Evolutionary conservation across 164 flowering plant genomes (phyloP), one percentile per base, ranked within the genome.

Genomic region (Buxus sempervirens): DNA sequence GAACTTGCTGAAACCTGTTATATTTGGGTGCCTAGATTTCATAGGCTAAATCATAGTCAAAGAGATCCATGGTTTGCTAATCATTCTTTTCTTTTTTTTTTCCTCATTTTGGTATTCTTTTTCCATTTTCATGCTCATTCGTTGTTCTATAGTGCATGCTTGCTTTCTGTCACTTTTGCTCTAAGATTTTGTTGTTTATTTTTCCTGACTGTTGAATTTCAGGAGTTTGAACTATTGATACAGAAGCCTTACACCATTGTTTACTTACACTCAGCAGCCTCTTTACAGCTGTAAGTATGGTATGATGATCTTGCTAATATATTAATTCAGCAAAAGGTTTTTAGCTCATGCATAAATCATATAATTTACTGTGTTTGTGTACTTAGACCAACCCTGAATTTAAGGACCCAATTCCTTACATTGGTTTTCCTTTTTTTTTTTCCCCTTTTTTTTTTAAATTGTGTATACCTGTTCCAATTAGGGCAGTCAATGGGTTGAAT

Each of bases 181-280:
- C 5, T 45, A 5, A 45, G 16, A 45, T 15, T 10, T 45, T 2
- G 13, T 10, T 45, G 51, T 41, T 57, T 19, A 22, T 23, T 58
- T 36, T 23, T 51, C 21, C 57, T 65, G 45, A 65, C 27, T 14
- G 23, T 65, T 73, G 20, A 42, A 62, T 73, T 85, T 74, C 88
- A 96, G 99, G 99, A 96, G 79, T 96, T 96, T 72, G 98, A 96
- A 77, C 97, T 97, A 23, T 66, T 96, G 80, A 90, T 93, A 73
- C 99, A 93, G 81, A 96, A 91, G 88, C 97, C 98, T 69, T 96
- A 90, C 71, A 71, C 87, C 5, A 91, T 96, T 70, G 97, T 93
- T 5, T 96, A 96, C 82, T 85, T 96, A 74, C 99, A 96, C 72
- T 93, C 99, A 27, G 99, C 97, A 19, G 98, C 99, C 58, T 89